Conservation (phyloP, 1,284 basidiomycete genomes). For the Malassezia equina region DNA sequence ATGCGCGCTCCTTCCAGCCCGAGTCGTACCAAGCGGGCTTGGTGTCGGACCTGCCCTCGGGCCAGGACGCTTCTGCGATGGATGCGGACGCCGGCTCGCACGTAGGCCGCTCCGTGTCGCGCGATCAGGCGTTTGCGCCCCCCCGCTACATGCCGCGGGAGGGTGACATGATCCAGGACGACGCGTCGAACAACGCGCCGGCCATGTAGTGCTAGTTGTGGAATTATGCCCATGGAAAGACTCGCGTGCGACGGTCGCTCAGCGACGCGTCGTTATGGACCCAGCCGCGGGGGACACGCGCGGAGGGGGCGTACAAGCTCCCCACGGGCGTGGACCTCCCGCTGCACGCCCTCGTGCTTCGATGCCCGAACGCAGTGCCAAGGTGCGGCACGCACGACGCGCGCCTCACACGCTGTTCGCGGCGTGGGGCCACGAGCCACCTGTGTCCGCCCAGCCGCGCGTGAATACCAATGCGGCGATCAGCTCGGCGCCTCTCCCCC, state of each 20-base stretch:
- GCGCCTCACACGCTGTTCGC: neutral
- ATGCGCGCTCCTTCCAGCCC: conserved; percentile 14
- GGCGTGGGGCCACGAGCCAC: conserved; percentile 2
- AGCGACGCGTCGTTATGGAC: neutral
- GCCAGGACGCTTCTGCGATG: conserved; percentile 7
- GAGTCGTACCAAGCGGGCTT: conserved; percentile 14
- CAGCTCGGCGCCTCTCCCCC: conserved; percentile 1
- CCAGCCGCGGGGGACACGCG: neutral
- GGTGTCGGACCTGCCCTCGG: neutral
- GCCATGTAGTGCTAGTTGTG: conserved; percentile 10
- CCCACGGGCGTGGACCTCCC: neutral
- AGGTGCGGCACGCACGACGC: neutral
- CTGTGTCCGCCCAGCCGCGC: neutral
- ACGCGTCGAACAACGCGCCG: neutral
- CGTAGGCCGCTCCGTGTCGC: neutral
- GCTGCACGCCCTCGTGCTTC: neutral
- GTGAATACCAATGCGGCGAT: neutral
- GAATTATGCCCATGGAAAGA: neutral
- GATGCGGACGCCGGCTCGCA: neutral
- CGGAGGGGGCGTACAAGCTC: neutral
- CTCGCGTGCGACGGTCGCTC: neutral
- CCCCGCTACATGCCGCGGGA: neutral
- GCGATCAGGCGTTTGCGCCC: neutral
- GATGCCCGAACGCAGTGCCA: neutral
- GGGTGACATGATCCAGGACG: conserved; percentile 6